phyloP scores from a whole-genome alignment of 257 asterid species.

The Oldenlandia corymbosa region DNA sequence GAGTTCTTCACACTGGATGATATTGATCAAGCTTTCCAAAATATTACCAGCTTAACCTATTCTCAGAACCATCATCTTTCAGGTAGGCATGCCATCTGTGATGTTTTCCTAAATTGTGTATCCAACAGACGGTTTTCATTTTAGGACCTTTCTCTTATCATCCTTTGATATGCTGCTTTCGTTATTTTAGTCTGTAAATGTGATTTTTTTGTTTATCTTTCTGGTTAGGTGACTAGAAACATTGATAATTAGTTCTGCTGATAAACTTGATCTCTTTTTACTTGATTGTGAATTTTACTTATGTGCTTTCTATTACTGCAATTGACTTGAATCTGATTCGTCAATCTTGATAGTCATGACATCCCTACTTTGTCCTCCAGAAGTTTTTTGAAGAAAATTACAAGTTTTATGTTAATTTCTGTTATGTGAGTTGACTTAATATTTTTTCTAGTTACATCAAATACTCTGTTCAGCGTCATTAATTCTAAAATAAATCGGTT shows the following conservation, averaged over 20 bases:
- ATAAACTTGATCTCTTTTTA: no score
- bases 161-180: slow-evolving; percentile 11
- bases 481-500: slow-evolving; percentile 16
- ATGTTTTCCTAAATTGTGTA: slow-evolving; percentile 15
- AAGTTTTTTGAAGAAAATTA: background rate
- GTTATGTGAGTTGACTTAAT: background rate
- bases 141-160: background rate
- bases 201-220: background rate
- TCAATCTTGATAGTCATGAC: background rate
- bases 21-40: slow-evolving; percentile 80
- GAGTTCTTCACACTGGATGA: slow-evolving; percentile 94
- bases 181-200: background rate
- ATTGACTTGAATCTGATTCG: background rate
- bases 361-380: background rate
- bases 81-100: slow-evolving; percentile 59
- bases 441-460: background rate
- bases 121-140: no score
- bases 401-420: background rate
- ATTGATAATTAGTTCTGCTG: background rate
- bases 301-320: no score
- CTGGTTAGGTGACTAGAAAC: no score
- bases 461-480: slow-evolving; percentile 20
- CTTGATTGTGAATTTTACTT: no score
- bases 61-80: slow-evolving; percentile 86
- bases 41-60: slow-evolving; percentile 79